These are phyloP conservation scores for Acorus gramineus DNA, from an alignment of 106 monocot species.

Conservation along the genomic window DNA sequence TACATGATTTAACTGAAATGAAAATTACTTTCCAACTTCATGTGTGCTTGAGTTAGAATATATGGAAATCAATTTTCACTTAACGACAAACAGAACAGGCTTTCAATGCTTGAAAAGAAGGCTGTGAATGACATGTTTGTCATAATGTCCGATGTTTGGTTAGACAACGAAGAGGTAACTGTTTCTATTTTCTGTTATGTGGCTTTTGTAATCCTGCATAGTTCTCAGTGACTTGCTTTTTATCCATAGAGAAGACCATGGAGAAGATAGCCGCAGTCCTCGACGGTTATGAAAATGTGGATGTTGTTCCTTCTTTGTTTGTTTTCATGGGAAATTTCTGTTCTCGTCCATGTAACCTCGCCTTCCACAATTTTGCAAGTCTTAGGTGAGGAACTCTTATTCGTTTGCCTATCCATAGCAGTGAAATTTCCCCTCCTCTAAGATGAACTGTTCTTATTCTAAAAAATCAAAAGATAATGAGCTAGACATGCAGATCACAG, in stretches of 20 bases:
- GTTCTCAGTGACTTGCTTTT: constrained; percentile 10
- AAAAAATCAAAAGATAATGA: no score
- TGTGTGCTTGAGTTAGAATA: no score
- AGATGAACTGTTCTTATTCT: no score
- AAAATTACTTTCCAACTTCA: no score
- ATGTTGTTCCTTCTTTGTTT: constrained; percentile 92
- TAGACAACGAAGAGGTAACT: constrained; percentile 84
- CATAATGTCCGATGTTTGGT: constrained; percentile 92
- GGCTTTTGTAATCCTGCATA: constrained; percentile 1
- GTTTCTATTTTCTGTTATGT: neutral
- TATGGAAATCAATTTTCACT: neutral
- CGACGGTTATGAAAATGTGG: constrained; percentile 87
- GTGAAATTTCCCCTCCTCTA: no score
- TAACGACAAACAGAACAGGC: constrained; percentile 41
- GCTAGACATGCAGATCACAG: constrained; percentile 33
- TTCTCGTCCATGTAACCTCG: constrained; percentile 81
- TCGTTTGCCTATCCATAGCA: neutral
- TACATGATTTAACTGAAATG: no score
- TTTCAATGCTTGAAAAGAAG: constrained; percentile 69
- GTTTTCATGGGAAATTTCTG: constrained; percentile 98
- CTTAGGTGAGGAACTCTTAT: constrained; percentile 40
- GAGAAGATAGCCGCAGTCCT: constrained; percentile 69
- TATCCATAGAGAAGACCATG: constrained; percentile 71
- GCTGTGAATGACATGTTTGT: constrained; percentile 99
- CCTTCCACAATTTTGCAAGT: constrained; percentile 73